Evolutionary conservation across 495 filamentous ascomycete genomes (phyloP).

Genomic region (Sordaria brevicollis): DNA sequence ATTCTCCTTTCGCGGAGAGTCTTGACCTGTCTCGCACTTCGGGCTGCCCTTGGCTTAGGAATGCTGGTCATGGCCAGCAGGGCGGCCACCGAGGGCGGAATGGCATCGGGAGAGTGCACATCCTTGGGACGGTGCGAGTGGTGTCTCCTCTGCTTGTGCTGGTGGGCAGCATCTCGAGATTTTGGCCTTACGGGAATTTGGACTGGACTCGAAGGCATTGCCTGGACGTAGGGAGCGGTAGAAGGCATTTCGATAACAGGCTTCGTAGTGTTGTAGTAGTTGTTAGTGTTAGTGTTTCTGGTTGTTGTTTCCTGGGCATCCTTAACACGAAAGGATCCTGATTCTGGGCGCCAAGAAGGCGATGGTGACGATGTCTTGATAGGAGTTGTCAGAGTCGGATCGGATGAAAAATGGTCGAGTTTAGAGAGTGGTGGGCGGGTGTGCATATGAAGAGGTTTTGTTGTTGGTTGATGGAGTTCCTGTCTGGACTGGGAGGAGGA

Average conservation of each 20-base stretch:
- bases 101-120: constrained; percentile 37
- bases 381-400: background rate
- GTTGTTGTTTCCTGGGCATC: background rate
- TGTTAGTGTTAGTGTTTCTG: background rate
- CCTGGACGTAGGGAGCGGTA: background rate
- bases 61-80: constrained; percentile 51
- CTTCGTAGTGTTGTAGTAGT: background rate
- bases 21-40: constrained; percentile 14
- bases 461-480: background rate
- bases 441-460: background rate
- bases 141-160: constrained; percentile 13
- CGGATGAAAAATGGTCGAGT: background rate
- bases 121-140: constrained; percentile 18
- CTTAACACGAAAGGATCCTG: background rate
- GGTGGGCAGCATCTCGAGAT: constrained; percentile 21
- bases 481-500: background rate
- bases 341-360: background rate
- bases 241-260: background rate
- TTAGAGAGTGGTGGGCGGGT: background rate
- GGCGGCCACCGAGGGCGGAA: constrained; percentile 49
- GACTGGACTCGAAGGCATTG: constrained; percentile 32
- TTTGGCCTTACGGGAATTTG: constrained; percentile 32
- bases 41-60: constrained; percentile 31
- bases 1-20: constrained; percentile 23
- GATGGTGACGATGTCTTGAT: background rate